Evolutionary conservation across 208 protist genomes (phyloP).

Genomic region (Leishmania braziliensis): DNA sequence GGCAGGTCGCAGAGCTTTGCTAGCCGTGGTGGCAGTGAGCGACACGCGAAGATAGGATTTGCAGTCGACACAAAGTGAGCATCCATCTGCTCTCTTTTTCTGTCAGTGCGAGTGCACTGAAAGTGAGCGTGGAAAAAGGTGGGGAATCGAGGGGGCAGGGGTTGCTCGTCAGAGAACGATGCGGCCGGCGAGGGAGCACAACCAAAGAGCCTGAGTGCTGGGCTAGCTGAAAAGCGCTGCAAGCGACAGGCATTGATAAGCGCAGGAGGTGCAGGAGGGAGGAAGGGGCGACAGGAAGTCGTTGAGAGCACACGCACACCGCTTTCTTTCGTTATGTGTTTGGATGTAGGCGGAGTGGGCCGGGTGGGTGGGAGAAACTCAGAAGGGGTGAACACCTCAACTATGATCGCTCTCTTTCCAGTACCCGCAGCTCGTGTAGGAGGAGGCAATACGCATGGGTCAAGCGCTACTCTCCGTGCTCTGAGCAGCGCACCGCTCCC

Average conservation of each 20-base stretch:
- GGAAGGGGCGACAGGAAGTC: neutral
- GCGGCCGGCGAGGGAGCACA: neutral
- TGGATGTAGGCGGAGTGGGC: neutral
- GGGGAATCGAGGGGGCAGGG: neutral
- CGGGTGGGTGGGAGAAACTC: neutral
- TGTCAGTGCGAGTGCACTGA: neutral
- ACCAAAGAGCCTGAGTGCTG: neutral
- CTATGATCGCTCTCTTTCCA: no score
- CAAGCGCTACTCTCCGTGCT: neutral
- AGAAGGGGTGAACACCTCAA: neutral
- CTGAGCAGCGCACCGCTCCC: conserved; percentile 2
- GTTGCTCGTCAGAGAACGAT: neutral
- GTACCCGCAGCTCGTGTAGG: neutral
- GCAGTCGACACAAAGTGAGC: neutral
- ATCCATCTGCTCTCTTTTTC: neutral
- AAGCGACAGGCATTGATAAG: neutral
- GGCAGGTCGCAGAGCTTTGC: neutral
- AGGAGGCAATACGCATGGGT: neutral
- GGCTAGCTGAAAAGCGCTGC: neutral
- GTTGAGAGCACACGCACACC: neutral
- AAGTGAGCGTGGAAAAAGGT: no score
- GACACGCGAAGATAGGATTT: neutral
- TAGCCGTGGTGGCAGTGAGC: neutral
- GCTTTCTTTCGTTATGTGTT: neutral
- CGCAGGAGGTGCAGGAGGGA: neutral